A percentile compares a stretch with the other conserved stretches of the same genome.
phyloP scores from a whole-genome alignment of 192 early-diverging fungal species.

The Dispira parvispora region DNA sequence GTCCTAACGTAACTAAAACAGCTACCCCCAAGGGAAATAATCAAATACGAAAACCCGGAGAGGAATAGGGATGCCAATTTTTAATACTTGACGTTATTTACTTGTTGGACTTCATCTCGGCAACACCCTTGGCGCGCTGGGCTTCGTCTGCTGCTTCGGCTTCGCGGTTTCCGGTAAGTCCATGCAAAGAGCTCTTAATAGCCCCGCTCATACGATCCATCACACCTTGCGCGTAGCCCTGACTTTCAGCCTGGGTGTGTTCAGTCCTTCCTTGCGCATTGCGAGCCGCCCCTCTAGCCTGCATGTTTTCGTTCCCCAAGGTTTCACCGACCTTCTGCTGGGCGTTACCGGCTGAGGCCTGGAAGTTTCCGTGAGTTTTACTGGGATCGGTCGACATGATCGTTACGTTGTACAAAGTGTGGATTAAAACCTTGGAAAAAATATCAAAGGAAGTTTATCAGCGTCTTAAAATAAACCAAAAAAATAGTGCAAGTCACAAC shows the following conservation, averaged over 20 bases:
- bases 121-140: slow-evolving; percentile 12
- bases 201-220: slow-evolving; percentile 13
- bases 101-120: slow-evolving; percentile 11
- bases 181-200: slow-evolving; percentile 13
- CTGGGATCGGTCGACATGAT: slow-evolving; percentile 10
- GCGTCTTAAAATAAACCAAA: no score
- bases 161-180: slow-evolving; percentile 13
- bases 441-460: background rate
- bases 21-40: no score
- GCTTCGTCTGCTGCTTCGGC: slow-evolving; percentile 11
- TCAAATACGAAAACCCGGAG: no score
- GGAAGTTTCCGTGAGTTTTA: slow-evolving; percentile 14
- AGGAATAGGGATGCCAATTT: no score
- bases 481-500: no score
- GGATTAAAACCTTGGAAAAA: background rate
- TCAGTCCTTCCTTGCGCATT: slow-evolving; percentile 16
- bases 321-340: slow-evolving; percentile 20
- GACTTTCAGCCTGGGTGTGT: slow-evolving; percentile 11
- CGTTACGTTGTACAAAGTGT: background rate
- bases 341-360: slow-evolving; percentile 14
- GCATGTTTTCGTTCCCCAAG: slow-evolving; percentile 20
- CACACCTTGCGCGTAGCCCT: slow-evolving; percentile 14
- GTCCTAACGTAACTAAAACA: no score
- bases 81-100: no score
- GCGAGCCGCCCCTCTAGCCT: slow-evolving; percentile 17